Evolutionary conservation across 1,284 basidiomycete genomes (phyloP).

Genomic region (Ustilago crameri): DNA sequence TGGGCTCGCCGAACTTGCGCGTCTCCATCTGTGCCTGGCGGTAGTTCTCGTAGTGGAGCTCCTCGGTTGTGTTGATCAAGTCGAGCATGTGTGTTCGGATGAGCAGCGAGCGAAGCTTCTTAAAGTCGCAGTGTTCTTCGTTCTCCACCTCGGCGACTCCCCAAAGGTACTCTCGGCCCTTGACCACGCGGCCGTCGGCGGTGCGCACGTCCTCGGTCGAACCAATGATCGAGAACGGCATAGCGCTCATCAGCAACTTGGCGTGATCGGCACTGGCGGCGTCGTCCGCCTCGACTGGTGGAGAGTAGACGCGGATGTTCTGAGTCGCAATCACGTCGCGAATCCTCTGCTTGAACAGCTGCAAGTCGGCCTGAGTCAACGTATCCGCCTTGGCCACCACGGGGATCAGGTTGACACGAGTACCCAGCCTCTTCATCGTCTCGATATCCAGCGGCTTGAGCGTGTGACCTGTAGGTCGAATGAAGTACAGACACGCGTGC

Average conservation of each 20-base stretch:
- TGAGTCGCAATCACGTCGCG: conserved; percentile 90
- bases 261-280: conserved; percentile 88
- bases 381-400: conserved; percentile 97
- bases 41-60: conserved; percentile 97
- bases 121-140: conserved; percentile 99
- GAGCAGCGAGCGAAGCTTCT: conserved; percentile 92
- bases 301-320: conserved; percentile 92
- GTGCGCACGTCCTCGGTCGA: conserved; percentile 94
- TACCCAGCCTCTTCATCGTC: conserved; percentile 97
- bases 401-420: conserved; percentile 96
- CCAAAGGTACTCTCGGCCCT: conserved; percentile 99
- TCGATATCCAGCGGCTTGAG: conserved; percentile 98
- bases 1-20: conserved; percentile 97
- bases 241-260: conserved; percentile 80
- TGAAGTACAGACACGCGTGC: conserved; percentile 97
- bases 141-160: conserved; percentile 99
- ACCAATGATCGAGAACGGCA: conserved; percentile 98
- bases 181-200: conserved; percentile 88
- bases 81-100: conserved; percentile 99
- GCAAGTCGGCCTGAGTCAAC: conserved; percentile 90
- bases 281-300: conserved; percentile 91
- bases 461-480: conserved; percentile 95
- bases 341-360: conserved; percentile 90
- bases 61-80: conserved; percentile 93
- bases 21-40: conserved; percentile 99